Evolutionary conservation across 768 basidiomycete species (phyloP).

Genomic region (Kwoniella mangroviensis): DNA sequence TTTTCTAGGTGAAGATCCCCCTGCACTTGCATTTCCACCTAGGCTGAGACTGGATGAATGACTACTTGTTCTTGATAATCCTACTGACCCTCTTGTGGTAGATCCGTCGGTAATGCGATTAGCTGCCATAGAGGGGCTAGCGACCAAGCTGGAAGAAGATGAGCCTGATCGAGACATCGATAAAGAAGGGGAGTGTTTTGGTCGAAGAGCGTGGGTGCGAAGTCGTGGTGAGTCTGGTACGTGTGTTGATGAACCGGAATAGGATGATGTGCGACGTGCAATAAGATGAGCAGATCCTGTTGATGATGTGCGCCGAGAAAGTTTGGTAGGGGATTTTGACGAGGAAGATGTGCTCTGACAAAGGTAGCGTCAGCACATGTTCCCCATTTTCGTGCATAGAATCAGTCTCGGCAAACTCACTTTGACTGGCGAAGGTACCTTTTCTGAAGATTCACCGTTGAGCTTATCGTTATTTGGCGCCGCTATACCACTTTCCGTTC

Average conservation of each 20-base stretch:
- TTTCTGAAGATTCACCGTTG: neutral
- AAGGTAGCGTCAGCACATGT: neutral
- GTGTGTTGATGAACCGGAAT: slow-evolving; percentile 22
- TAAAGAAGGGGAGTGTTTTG: slow-evolving; percentile 27
- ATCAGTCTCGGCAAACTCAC: slow-evolving; percentile 10
- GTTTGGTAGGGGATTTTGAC: slow-evolving; percentile 8
- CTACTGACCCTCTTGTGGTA: neutral
- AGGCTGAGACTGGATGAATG: slow-evolving; percentile 17
- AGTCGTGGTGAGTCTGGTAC: slow-evolving; percentile 13
- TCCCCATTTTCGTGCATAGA: too few species aligned
- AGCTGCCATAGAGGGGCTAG: slow-evolving; percentile 13
- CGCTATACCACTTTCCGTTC: slow-evolving; percentile 43
- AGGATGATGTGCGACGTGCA: slow-evolving; percentile 10
- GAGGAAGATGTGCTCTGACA: slow-evolving; percentile 3
- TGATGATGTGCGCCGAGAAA: slow-evolving; percentile 18
- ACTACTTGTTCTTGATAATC: slow-evolving; percentile 17
- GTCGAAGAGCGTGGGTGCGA: slow-evolving; percentile 7
- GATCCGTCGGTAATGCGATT: slow-evolving; percentile 11
- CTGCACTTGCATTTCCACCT: neutral
- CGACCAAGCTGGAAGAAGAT: slow-evolving; percentile 24
- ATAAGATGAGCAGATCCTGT: slow-evolving; percentile 10
- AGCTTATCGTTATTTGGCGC: slow-evolving; percentile 1
- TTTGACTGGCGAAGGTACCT: slow-evolving; percentile 1
- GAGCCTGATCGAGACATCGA: slow-evolving; percentile 31
- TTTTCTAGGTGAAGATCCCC: neutral